phyloP scores from a whole-genome alignment of 257 asterid species.

The Nicotiana undulata region DNA sequence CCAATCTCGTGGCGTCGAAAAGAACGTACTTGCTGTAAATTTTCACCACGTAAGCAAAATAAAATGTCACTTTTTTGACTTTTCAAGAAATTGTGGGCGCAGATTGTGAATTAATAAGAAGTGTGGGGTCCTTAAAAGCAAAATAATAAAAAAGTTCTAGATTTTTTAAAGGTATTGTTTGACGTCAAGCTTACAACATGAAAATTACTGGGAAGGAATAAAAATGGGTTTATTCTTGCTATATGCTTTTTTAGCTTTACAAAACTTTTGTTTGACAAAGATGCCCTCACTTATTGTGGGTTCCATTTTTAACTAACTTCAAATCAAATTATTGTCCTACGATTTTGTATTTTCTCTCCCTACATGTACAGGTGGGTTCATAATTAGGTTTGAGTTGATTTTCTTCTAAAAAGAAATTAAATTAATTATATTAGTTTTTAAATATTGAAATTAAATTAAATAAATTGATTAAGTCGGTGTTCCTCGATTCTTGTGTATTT shows the following conservation, averaged over 20 bases:
- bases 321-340: neutral
- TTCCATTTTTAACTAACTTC: neutral
- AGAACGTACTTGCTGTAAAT: neutral
- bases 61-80: neutral
- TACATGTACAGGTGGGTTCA: too few species aligned
- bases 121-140: neutral
- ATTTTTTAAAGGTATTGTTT: neutral
- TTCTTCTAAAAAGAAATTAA: too few species aligned
- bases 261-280: neutral
- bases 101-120: neutral
- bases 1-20: neutral
- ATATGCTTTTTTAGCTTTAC: constrained; percentile 14
- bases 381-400: too few species aligned
- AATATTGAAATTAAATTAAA: too few species aligned
- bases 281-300: neutral
- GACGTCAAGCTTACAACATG: neutral
- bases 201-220: neutral
- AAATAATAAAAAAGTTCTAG: neutral
- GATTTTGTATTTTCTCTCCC: neutral
- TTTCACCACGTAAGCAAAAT: neutral
- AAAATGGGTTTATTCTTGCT: constrained; percentile 8
- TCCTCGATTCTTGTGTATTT: too few species aligned
- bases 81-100: neutral
- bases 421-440: too few species aligned
- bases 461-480: too few species aligned